A percentile compares a stretch with the other conserved stretches of the same genome.
These are phyloP conservation scores for Jatropha curcas DNA, from an alignment of 345 rosid genomes.

Conservation along the genomic window DNA sequence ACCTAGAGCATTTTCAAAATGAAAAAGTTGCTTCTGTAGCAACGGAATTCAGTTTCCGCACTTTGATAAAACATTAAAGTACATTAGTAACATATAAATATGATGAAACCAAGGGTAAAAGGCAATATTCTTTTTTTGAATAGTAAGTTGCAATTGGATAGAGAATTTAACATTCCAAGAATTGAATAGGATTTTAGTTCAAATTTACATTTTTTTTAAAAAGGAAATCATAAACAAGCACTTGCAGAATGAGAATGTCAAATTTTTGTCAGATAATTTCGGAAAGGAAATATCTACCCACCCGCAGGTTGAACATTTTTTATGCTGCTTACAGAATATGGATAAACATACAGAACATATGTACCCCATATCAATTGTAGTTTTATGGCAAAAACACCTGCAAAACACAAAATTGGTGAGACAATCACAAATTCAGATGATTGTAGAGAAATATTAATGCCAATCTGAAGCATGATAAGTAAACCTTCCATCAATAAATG, in stretches of 20 bases:
- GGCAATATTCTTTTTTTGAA: not conserved
- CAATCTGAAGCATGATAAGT: not conserved
- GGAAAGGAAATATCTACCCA: slow-evolving; percentile 33
- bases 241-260: not conserved
- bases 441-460: not conserved
- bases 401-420: slow-evolving; percentile 28
- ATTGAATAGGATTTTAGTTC: not conserved
- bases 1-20: not conserved
- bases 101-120: not conserved
- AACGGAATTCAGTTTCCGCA: not conserved
- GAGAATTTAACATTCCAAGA: not conserved
- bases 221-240: not conserved
- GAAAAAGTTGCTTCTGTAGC: not conserved
- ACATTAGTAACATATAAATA: not conserved
- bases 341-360: slow-evolving; percentile 94
- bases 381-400: slow-evolving; percentile 98
- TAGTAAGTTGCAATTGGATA: not conserved
- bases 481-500: not conserved
- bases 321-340: slow-evolving; percentile 89
- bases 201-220: not conserved
- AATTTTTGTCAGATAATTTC: slow-evolving; percentile 12
- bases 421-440: not conserved
- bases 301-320: slow-evolving; percentile 95
- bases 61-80: not conserved
- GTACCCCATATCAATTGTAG: slow-evolving; percentile 92